Evolutionary conservation across 768 basidiomycete genomes (phyloP), one percentile per base, ranked within the genome.

Genomic region (Panaeolus papilionaceus): DNA sequence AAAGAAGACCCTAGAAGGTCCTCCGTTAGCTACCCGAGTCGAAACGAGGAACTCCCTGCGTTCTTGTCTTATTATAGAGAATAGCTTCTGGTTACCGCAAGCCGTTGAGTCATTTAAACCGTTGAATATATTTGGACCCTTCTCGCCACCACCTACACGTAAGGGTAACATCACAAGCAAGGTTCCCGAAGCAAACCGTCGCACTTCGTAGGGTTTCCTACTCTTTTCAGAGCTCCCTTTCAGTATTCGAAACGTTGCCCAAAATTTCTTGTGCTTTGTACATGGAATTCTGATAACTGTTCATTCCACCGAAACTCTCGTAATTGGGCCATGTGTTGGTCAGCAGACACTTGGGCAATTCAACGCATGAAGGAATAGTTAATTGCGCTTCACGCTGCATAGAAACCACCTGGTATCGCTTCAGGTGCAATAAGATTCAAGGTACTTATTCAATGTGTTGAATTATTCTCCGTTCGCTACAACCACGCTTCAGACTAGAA

Each of bases 221-320:
- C 47, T 51, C 2, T 51, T 51, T 51, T 51, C 47, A 51, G 47
- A 51, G 47, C 20, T 51, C 47, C 47, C 47, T 51, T 51, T 51
- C 47, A 51, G 1, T 12, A 20, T 20, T 51, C 18, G 10, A 51
- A 33, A 51, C 4, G n/a, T 5, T 26, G 26, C 20, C 12, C 20
- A 51, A 23, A 51, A 26, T 20, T 51, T 4, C 18, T 11, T 44
- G 42, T 44, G 18, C 42, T 44, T 18, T 44, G 47, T 4, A 51
- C 33, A 33, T 33, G 33, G 20, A 51, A 51, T 26, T 26, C 47
- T 51, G 47, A 12, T 26, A 3, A 51, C 26, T 12, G 9, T 9
- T 26, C 26, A 51, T 51, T 20, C 23, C 20, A 20, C 47, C 47
- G 20, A 51, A 20, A 26, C n/a, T 51, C 47, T 51, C 47, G 47